Percentiles rank a stretch among this genome's conserved stretches.
Conservation (phyloP, 176 grass and related monocot species). For the Raddia distichophylla region DNA sequence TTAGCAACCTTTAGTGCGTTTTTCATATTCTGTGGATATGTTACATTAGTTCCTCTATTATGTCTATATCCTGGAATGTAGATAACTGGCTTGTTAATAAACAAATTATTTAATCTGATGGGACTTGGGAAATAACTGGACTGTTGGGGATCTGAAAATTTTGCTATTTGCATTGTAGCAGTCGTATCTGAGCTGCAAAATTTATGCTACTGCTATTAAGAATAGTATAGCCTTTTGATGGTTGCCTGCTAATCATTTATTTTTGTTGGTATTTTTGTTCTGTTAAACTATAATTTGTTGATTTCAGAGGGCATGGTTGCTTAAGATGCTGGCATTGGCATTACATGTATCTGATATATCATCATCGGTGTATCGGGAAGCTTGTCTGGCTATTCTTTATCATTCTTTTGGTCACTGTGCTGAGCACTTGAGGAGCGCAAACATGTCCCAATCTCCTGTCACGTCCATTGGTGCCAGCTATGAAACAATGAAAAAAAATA, state of each 20-base stretch:
- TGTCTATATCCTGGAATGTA: background rate
- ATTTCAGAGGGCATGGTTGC: conserved; percentile 89
- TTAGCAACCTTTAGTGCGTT: background rate
- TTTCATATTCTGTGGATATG: conserved; percentile 3
- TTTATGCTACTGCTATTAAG: conserved; percentile 3
- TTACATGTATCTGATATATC: conserved; percentile 88
- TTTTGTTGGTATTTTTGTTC: conserved; percentile 30
- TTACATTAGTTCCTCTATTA: conserved; percentile 5
- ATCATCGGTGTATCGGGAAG: conserved; percentile 69
- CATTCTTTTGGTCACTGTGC: conserved; percentile 59
- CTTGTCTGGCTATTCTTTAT: conserved; percentile 78
- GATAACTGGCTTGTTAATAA: background rate
- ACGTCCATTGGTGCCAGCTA: conserved; percentile 33
- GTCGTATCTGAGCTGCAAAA: background rate
- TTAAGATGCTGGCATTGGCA: conserved; percentile 89
- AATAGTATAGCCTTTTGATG: conserved; percentile 14
- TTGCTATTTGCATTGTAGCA: background rate
- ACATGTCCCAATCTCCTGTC: conserved; percentile 38
- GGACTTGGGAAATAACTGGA: background rate
- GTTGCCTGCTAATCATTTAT: conserved; percentile 12
- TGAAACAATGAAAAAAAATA: conserved; percentile 52
- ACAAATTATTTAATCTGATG: background rate
- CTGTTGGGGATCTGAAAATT: background rate
- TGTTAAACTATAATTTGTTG: conserved; percentile 39
- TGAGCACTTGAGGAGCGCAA: conserved; percentile 44